Base-by-base conservation (phyloP, 331 rosid genomes). In the Prunus yedoensis region DNA sequence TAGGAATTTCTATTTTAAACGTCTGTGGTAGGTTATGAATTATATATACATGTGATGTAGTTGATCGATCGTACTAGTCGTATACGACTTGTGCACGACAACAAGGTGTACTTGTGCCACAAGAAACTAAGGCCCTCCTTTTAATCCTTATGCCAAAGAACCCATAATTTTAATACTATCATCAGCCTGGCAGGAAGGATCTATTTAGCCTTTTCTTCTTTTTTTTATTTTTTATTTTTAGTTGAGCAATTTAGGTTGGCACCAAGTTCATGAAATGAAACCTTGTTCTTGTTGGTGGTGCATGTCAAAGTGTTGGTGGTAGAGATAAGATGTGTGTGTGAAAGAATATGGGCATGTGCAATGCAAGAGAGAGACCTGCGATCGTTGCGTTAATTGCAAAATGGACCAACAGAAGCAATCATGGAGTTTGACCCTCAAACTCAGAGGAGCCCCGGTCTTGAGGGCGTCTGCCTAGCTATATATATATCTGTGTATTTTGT, bases 361-460 rank as follows among this genome's bases (percentile, higher is more conserved):
- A 21, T 30, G 67, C 12, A 17, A 21, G 45, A 32, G 14, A 16
- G 41, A 35, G 41, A 35, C 41, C 46, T 28, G 41, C 41, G 41
- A 35, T 62, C 23, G 21, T 62, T 62, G 21, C 41, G 12, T 28
- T 62, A 62, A 16, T 17, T 62, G 67, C 20, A 15, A 28, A 62
- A 30, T 30, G 67, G 15, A 62, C 16, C 21, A 62, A 8, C 28
- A 25, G 14, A 12, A 10, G 1, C 10, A 59, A 61, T 61, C 46
- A 62, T 30, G 67, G 67, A 62, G 67, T 30, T 23, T 59, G 67
- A 62, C 67, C 67, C 46, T 62, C 67, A 3, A 8, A 62, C 46
- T 62, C 46, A 0, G 23, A 59, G 71, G 66, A 73, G n/a, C 81
- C n/a, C 60, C 17, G 72, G 59, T 62, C 77, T 71, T 53, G 5